Evolutionary conservation across 73 alveolate species (phyloP), one percentile per base, ranked within the genome.

Genomic region (Diophrys sp.): DNA sequence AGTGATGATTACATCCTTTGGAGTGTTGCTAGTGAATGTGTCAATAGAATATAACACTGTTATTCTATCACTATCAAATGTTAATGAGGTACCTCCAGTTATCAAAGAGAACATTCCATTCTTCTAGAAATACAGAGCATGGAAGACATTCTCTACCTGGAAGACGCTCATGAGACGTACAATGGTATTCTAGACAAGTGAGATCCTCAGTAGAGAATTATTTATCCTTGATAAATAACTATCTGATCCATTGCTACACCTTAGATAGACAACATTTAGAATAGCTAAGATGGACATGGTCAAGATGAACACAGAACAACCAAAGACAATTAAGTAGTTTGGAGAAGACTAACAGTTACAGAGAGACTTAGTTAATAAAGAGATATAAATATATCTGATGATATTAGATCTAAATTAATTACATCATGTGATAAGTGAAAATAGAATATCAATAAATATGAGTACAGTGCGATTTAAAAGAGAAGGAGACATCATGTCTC

Each of bases 141-240:
- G n/a, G n/a, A n/a, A n/a, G n/a, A n/a, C 93, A 25, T 94, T 94
- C 84, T 87, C 93, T 0, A 84, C 92, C 5, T 94, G 98, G 98
- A 94, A 94, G 74, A 94, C 91, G 33, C 77, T 82, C 29, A 91
- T 94, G 96, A 88, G 97, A 56, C 80, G 90, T 70, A 91, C 90
- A 53, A 91, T 88, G 91, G 83, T 91, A 73, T 74, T 74, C 29
- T 78, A 94, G 66, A 90, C 91, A 29, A 56, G 87, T 27, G 89
- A 91, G 66, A 82, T 90, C 74, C 78, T 94, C 71, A 82, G 88
- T n/a, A 67, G 89, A 56, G 92, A 91, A 44, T 83, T 94, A 31
- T 94, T 94, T 70, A 87, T 94, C 44, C 78, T 92, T 34, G 98
- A 94, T 57, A 74, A 92, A 31, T 83, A 94, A 33, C 87, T 94